Percentiles rank a stretch among this genome's conserved stretches.
Evolutionary conservation across 2,329 filamentous ascomycete genomes (phyloP).

Genomic region (Fusarium sp.): DNA sequence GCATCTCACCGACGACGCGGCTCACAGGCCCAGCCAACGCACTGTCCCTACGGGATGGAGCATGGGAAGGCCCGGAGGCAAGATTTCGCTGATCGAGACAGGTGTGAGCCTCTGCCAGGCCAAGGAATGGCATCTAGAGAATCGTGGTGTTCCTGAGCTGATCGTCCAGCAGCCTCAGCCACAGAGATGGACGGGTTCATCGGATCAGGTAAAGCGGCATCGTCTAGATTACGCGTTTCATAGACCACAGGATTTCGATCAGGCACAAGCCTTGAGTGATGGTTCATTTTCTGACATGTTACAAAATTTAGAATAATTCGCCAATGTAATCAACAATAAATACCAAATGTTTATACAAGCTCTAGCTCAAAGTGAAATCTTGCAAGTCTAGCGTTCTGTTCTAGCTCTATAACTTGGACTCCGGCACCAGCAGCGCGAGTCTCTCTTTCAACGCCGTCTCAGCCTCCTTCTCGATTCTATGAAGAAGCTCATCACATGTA

Average conservation of each 20-base stretch:
- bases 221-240: constrained; percentile 45
- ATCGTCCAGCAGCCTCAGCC: constrained; percentile 36
- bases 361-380: constrained; percentile 20
- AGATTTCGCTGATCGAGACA: constrained; percentile 51
- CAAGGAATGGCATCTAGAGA: constrained; percentile 38
- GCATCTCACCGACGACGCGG: constrained; percentile 46
- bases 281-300: neutral
- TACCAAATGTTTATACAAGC: constrained; percentile 7
- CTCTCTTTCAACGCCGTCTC: constrained; percentile 74
- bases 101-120: constrained; percentile 49
- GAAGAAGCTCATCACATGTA: constrained; percentile 76
- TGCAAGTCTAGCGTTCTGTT: constrained; percentile 13
- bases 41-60: constrained; percentile 47
- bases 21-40: constrained; percentile 4
- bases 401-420: constrained; percentile 69
- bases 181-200: constrained; percentile 1
- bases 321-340: constrained; percentile 16
- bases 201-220: constrained; percentile 34
- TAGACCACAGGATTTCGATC: constrained; percentile 29
- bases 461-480: constrained; percentile 83
- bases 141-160: constrained; percentile 46
- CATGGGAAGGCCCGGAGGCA: constrained; percentile 37
- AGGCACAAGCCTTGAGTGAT: constrained; percentile 12
- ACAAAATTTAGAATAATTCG: constrained; percentile 12
- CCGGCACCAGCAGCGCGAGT: constrained; percentile 66